A percentile compares a stretch with the other conserved stretches of the same genome.
Evolutionary conservation across 148 eudicot species (phyloP).

Genomic region (Chenopodium album): DNA sequence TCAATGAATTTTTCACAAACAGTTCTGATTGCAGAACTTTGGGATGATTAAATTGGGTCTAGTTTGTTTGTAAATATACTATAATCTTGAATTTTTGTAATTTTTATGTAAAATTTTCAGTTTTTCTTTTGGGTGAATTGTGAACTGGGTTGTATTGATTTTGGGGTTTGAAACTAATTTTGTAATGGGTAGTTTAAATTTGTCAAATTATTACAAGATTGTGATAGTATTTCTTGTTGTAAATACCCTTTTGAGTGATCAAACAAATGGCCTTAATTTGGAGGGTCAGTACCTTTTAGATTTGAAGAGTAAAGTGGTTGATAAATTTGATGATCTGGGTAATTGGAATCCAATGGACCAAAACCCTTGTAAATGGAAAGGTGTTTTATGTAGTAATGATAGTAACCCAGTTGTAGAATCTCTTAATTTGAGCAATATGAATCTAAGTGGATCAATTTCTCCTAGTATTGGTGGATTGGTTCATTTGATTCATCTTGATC

Average conservation of each 20-base stretch:
- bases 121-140: slow-evolving; percentile 6
- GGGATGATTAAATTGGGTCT: background rate
- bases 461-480: slow-evolving; percentile 59
- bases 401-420: slow-evolving; percentile 44
- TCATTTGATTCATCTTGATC: slow-evolving; percentile 41
- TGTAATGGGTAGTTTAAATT: slow-evolving; percentile 19
- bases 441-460: slow-evolving; percentile 65
- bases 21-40: background rate
- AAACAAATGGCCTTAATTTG: slow-evolving; percentile 54
- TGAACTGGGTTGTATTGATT: slow-evolving; percentile 12
- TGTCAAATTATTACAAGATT: slow-evolving; percentile 18
- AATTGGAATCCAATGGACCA: slow-evolving; percentile 61
- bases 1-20: slow-evolving; percentile 6
- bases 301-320: slow-evolving; percentile 49
- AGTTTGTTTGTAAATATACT: background rate
- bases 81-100: background rate
- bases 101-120: background rate
- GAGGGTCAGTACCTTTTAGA: slow-evolving; percentile 66
- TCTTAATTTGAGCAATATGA: slow-evolving; percentile 49
- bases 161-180: slow-evolving; percentile 9
- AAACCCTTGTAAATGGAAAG: slow-evolving; percentile 78
- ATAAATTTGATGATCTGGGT: slow-evolving; percentile 40
- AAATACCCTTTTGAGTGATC: slow-evolving; percentile 32
- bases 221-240: slow-evolving; percentile 30
- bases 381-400: slow-evolving; percentile 62